phyloP scores from a whole-genome alignment of 176 grass and related monocot species.

The Oryza officinalis region DNA sequence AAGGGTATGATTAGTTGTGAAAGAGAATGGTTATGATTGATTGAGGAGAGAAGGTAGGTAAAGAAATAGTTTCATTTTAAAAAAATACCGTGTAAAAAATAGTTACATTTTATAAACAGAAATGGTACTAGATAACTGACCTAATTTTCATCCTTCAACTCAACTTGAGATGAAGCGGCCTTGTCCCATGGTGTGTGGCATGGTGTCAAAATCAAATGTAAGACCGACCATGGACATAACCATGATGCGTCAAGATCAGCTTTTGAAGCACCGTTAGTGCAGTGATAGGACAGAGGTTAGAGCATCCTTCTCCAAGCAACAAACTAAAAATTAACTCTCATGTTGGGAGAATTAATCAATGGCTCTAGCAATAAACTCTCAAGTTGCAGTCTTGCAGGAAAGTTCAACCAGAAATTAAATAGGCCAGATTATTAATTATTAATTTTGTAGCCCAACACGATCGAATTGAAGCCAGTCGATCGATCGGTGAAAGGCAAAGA shows the following conservation, averaged over 20 bases:
- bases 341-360: background rate
- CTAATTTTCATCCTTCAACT: too few relatives aligned
- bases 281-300: background rate
- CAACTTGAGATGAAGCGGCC: too few relatives aligned
- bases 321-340: background rate
- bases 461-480: background rate
- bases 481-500: background rate
- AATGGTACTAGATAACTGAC: too few relatives aligned
- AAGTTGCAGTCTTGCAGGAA: background rate
- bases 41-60: too few relatives aligned
- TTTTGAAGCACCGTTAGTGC: background rate
- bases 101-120: too few relatives aligned
- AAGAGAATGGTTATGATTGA: too few relatives aligned
- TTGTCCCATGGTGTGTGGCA: background rate
- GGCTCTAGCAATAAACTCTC: background rate
- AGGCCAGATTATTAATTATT: background rate
- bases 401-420: background rate
- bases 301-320: background rate
- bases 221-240: background rate
- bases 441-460: too few relatives aligned
- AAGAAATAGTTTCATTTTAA: too few relatives aligned
- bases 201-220: background rate
- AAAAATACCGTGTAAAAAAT: too few relatives aligned
- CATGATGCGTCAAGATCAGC: background rate
- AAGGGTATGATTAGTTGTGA: too few relatives aligned